Evolutionary conservation across 768 basidiomycete species (phyloP).

Genomic region (Tephrocybe sp.): DNA sequence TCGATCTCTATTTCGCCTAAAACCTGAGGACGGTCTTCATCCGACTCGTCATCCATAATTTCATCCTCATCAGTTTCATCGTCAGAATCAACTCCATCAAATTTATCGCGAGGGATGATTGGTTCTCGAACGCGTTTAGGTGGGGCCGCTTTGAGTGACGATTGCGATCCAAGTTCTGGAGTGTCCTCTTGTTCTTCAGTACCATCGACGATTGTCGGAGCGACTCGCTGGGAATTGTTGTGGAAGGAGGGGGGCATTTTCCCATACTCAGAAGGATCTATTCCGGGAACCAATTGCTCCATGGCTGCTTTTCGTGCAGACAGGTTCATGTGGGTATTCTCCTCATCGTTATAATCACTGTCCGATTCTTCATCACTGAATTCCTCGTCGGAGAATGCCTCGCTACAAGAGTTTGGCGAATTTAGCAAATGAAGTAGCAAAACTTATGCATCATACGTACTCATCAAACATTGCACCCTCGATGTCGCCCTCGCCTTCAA

Average conservation of each 20-base stretch:
- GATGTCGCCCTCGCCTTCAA: constrained; percentile 85
- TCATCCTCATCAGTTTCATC: constrained; percentile 75
- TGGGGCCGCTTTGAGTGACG: constrained; percentile 18
- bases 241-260: constrained; percentile 75
- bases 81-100: constrained; percentile 92
- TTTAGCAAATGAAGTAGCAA: background rate
- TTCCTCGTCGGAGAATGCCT: constrained; percentile 65
- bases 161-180: constrained; percentile 2
- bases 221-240: constrained; percentile 65
- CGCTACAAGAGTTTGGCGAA: constrained; percentile 37
- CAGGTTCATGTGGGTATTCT: constrained; percentile 28
- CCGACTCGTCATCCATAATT: constrained; percentile 49
- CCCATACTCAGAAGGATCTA: constrained; percentile 86
- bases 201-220: constrained; percentile 40
- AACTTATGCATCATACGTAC: constrained; percentile 35
- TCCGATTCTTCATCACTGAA: constrained; percentile 51
- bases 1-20: constrained; percentile 85
- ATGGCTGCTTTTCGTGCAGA: constrained; percentile 60
- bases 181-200: constrained; percentile 38
- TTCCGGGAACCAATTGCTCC: constrained; percentile 76
- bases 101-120: constrained; percentile 77
- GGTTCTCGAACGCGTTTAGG: constrained; percentile 67
- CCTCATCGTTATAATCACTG: constrained; percentile 42
- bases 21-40: constrained; percentile 81
- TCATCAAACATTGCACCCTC: constrained; percentile 90